Evolutionary conservation across 441 rosid species (phyloP), one percentile per base, ranked within the genome.

Genomic region (Manihot esculenta): DNA sequence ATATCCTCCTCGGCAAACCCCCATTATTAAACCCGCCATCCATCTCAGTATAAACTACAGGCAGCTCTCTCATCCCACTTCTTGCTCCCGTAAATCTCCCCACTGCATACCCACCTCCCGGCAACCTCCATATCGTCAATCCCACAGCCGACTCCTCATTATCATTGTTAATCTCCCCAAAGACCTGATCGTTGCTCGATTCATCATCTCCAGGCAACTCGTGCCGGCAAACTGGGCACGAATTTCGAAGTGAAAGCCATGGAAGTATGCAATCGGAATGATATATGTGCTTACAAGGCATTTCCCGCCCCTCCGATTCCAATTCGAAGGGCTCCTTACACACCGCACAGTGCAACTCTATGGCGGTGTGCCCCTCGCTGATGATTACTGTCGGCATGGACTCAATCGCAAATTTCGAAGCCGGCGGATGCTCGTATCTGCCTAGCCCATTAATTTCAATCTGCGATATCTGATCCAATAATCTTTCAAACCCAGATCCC

Each of bases 101-200:
- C 44, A 94, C 99, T 0, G 99, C 99, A 21, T 87, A 92, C 47
- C 97, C 97, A 1, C 99, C 99, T 0, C 97, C 96, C 0, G 97
- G 99, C 15, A 94, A 66, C 72, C 97, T 86, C 97, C 97, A 94
- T 58, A 94, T 92, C 9, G 97, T 92, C 70, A 92, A 58, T 1
- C 95, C 97, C 6, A 86, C 91, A 1, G 90, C 80, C 4, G 78
- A 83, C 18, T 89, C 89, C 44, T 75, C 69, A 14, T 21, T 69
- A 15, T 35, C 82, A 64, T 89, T 93, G 26, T 86, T 82, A 38
- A 84, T 90, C 0, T 83, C 79, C 24, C 83, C 91, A 8, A 35
- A 35, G 41, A 35, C 41, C 41, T 84, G 86, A 0, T 89, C 91
- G 83, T 85, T 10, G 72, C 84, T 1, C 72, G 81, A 82, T 10